Evolutionary conservation across 1,284 basidiomycete genomes (phyloP).

Genomic region (Tilletia setariae): DNA sequence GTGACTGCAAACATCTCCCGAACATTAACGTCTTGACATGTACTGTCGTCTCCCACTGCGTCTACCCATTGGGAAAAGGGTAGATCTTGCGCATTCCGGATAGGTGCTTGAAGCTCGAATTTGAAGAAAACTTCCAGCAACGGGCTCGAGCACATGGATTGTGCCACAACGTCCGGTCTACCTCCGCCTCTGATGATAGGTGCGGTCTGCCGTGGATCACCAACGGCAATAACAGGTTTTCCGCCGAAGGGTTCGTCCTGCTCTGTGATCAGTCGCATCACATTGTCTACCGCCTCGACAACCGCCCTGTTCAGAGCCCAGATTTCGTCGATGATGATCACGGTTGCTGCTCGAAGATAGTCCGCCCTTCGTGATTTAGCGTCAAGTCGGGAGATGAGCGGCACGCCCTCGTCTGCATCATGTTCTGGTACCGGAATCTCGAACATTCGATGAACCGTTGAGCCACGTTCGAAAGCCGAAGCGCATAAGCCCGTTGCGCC

Average conservation of each 20-base stretch:
- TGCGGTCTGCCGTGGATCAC: background rate
- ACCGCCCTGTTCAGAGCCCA: background rate
- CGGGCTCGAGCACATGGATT: no score
- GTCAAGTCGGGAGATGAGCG: background rate
- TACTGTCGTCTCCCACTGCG: background rate
- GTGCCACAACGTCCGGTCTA: no score
- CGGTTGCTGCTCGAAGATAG: background rate
- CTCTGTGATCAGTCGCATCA: background rate
- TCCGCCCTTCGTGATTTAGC: background rate
- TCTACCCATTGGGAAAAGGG: background rate
- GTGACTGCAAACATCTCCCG: background rate
- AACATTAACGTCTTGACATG: background rate
- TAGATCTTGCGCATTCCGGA: background rate
- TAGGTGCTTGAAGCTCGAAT: background rate
- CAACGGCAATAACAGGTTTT: background rate
- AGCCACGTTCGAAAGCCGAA: no score
- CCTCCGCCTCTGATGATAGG: background rate
- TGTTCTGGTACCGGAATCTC: background rate
- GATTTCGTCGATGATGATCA: slow-evolving; percentile 1
- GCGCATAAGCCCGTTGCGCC: background rate
- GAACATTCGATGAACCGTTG: background rate
- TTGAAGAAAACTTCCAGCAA: background rate
- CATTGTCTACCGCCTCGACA: no score
- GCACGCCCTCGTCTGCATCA: background rate
- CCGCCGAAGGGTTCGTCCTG: background rate